Conservation (phyloP, 306 rosid genomes). For the Vicia faba region DNA sequence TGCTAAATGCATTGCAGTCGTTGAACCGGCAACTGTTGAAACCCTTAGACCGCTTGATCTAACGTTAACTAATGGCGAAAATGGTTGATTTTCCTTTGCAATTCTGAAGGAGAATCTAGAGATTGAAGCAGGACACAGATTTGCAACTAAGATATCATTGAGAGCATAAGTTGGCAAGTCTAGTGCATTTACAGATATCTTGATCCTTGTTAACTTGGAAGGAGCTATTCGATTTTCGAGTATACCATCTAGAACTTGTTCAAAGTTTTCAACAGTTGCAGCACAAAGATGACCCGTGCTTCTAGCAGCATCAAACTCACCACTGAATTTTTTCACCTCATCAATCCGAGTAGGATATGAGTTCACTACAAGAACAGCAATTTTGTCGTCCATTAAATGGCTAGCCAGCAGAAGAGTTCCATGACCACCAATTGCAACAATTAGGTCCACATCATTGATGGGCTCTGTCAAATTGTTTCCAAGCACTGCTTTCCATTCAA, state of each 20-base stretch:
- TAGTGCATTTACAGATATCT: no score
- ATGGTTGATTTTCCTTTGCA: constrained; percentile 48
- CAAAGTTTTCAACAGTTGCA: constrained; percentile 74
- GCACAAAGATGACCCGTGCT: constrained; percentile 89
- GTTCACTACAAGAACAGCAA: constrained; percentile 97
- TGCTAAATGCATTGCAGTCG: constrained; percentile 93
- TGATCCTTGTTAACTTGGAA: no score
- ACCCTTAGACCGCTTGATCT: constrained; percentile 93
- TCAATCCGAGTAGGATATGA: constrained; percentile 80
- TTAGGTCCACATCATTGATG: no score
- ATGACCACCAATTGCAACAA: no score
- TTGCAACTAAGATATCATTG: constrained; percentile 78
- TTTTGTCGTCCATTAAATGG: no score
- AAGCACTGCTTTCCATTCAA: no score
- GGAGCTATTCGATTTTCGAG: no score
- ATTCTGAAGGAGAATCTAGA: constrained; percentile 81
- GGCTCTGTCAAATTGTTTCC: no score
- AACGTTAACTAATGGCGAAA: constrained; percentile 54
- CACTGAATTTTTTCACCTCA: constrained; percentile 71
- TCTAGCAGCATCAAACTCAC: constrained; percentile 79
- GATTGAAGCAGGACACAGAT: constrained; percentile 87
- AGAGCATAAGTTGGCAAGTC: no score
- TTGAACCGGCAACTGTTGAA: constrained; percentile 89
- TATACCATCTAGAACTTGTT: no score
- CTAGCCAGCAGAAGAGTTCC: no score